Evolutionary conservation across 1,284 basidiomycete species (phyloP), one percentile per base, ranked within the genome.

Genomic region (Bondarzewia mesenterica): DNA sequence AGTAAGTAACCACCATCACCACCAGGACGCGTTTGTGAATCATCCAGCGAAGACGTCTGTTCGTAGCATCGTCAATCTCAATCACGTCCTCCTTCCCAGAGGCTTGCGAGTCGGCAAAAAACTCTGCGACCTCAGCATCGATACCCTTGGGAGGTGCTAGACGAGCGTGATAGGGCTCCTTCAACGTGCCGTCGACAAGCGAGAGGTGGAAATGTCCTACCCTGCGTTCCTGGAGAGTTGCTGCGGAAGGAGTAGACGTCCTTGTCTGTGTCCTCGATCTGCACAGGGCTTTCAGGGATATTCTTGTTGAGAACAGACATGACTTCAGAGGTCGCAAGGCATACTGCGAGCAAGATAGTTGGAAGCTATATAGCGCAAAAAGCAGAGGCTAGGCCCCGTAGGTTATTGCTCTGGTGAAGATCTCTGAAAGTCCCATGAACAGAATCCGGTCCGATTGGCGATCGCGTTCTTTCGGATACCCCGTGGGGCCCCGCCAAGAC

Each of bases 1-100:
- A 76, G 58, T 78, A 77, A n/a, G 75, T 77, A 20, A 73, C 61
- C 27, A 78, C 70, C 75, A 78, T 78, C 42, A 77, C 69, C 25
- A 62, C 67, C 23, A 78, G 59, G 10, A 79, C 72, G 21, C 75
- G 70, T 53, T 72, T 75, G 60, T 78, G 73, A 21, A 77, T 63
- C 67, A 74, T 69, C 65, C 72, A 69, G 29, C 72, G 63, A 44
- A 76, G 58, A 10, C 73, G 65, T 47, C 48, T 54, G 56, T 75
- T 74, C 23, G 70, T 72, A 27, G 61, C 66, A 26, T 74, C 71
- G 53, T 73, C 70, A 44, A 76, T 74, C 7, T 66, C 63, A 16
- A 68, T 53, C 15, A 39, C 21, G 16, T 10, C 16, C 20, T 39
- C 8, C 4, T 55, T 55, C 26, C 63, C 54, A 4, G 48, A 50